phyloP scores from a whole-genome alignment of 2,329 filamentous ascomycete species.

The Blastomyces silverae region DNA sequence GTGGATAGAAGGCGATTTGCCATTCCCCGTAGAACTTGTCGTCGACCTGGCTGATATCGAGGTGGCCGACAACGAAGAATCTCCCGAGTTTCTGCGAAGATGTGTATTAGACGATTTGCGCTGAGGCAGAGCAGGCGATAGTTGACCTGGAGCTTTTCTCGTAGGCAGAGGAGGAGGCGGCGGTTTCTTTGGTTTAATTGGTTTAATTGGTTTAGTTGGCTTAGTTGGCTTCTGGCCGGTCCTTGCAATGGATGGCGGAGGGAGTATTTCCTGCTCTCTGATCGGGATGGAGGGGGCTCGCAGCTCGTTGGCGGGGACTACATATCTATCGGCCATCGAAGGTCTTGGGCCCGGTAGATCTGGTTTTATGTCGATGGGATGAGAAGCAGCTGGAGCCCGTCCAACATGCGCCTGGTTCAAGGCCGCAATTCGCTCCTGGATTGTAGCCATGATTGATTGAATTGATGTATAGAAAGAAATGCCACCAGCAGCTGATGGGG shows the following conservation, averaged over 20 bases:
- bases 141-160: conserved; percentile 36
- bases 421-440: conserved; percentile 43
- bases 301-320: neutral
- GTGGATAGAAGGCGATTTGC: conserved; percentile 28
- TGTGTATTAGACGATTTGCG: conserved; percentile 36
- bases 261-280: conserved; percentile 17
- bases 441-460: conserved; percentile 28
- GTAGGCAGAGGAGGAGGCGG: conserved; percentile 44
- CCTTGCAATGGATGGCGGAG: conserved; percentile 25
- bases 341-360: conserved; percentile 28
- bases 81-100: conserved; percentile 42
- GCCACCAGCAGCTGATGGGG: neutral
- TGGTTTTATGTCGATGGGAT: conserved; percentile 24
- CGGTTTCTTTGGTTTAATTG: conserved; percentile 24
- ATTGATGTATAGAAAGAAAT: neutral
- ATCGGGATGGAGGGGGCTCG: neutral
- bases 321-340: conserved; percentile 22
- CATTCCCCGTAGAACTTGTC: conserved; percentile 23
- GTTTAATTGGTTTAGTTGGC: conserved; percentile 12
- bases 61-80: conserved; percentile 46
- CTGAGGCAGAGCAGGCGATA: conserved; percentile 45
- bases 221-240: conserved; percentile 26
- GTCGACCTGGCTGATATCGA: conserved; percentile 42
- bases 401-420: conserved; percentile 41
- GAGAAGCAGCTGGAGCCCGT: conserved; percentile 29